Base-by-base conservation (phyloP, 306 rosid genomes). In the Vigna reflexopilosa region DNA sequence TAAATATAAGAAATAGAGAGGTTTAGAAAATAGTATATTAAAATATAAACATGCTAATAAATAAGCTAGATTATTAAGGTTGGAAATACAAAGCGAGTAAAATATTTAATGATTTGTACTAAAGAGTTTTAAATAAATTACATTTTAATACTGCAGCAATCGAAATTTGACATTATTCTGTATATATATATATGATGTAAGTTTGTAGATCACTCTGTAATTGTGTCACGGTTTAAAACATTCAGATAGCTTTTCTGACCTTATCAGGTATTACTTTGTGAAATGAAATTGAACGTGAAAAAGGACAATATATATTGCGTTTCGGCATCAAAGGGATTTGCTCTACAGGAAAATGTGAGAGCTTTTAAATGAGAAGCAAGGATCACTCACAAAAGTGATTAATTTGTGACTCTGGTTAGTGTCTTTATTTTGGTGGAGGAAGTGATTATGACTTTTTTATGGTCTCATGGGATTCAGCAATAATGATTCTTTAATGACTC, bases 381-480 rank as follows among this genome's bases (percentile, higher is more conserved):
- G 65, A 81, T 66, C 49, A 63, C 49, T 73, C 42, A 24, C 28
- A 45, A 72, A 72, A 66, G 75, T 48, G 17, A 64, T 3, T n/a
- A 64, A 13, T 44, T 9, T 44, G 49, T n/a, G 17, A 79, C 74
- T 82, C n/a, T 67, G 20, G 44, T 38, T 30, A 52, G 32, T 57
- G 45, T 54, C 47, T 40, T 59, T 72, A 77, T 49, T 84, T 77
- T 76, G 83, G 68, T 79, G 88, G 86, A 47, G 81, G 77, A 42
- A 44, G 79, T 74, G 87, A 78, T 77, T 79, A 81, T 82, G 83
- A 84, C 70, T 17, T 69, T 80, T 72, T 61, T 56, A 76, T 78
- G 79, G 68, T 78, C 69, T 67, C 67, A 70, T 44, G 15, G 63
- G 62, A 69, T 70, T 78, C 79, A 77, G 67, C 73, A 52, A 64